Evolutionary conservation across 1,139 yeast species (phyloP).

Genomic region (Debaryomycetaceae sp.): DNA sequence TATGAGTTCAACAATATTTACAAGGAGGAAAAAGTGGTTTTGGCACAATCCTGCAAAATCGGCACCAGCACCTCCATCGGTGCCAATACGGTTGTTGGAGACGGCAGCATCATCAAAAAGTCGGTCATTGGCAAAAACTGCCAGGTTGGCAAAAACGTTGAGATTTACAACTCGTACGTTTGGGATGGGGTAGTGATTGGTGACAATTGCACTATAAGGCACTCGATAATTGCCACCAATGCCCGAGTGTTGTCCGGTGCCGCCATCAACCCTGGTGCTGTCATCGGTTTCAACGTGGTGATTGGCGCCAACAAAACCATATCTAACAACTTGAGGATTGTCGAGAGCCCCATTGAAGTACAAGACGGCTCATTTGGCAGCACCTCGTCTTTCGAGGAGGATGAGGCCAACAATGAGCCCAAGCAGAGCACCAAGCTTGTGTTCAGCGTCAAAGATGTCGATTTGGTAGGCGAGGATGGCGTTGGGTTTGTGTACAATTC

Average conservation of each 20-base stretch:
- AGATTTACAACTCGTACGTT: constrained; percentile 67
- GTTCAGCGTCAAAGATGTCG: constrained; percentile 22
- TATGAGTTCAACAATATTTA: constrained; percentile 84
- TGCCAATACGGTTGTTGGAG: constrained; percentile 61
- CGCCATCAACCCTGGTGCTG: constrained; percentile 59
- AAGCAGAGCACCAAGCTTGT: constrained; percentile 7
- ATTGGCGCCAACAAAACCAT: constrained; percentile 51
- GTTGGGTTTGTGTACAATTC: constrained; percentile 55
- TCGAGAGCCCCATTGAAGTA: constrained; percentile 42
- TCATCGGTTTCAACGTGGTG: constrained; percentile 71
- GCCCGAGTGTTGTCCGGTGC: constrained; percentile 53
- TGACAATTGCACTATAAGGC: constrained; percentile 54
- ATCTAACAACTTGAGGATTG: constrained; percentile 49
- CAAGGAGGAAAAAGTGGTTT: constrained; percentile 74
- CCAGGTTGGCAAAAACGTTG: constrained; percentile 73
- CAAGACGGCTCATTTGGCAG: constrained; percentile 21
- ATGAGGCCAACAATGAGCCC: constrained; percentile 10
- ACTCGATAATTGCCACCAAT: constrained; percentile 66
- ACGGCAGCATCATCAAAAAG: constrained; percentile 49
- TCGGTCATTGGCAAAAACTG: constrained; percentile 86
- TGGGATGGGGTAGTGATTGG: constrained; percentile 81
- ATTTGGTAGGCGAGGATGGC: constrained; percentile 57
- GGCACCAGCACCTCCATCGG: constrained; percentile 80
- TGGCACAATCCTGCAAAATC: constrained; percentile 88
- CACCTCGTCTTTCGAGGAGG: constrained; percentile 18